Conservation (phyloP, 768 basidiomycete genomes). For the Psilocybe cubensis region DNA sequence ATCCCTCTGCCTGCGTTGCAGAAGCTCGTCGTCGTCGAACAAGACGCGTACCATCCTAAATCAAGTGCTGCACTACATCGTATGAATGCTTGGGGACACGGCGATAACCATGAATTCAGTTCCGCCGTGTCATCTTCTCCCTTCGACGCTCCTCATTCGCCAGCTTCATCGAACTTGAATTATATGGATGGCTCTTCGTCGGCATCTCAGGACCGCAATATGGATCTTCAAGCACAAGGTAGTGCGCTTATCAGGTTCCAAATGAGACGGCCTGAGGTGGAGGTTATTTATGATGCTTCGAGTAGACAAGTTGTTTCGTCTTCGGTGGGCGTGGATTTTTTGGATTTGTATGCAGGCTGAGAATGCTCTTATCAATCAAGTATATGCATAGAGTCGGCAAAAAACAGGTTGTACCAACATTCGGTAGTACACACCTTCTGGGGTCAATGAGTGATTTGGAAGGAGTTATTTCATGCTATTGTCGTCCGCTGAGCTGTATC, state of each 20-base stretch:
- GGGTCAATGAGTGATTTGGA: not conserved
- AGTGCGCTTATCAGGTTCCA: conserved; percentile 1
- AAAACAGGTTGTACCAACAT: not conserved
- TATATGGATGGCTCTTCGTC: not conserved
- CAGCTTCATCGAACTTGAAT: too few relatives aligned
- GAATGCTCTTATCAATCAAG: not conserved
- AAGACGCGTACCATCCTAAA: not conserved
- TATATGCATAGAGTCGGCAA: too few relatives aligned
- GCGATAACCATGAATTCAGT: not conserved
- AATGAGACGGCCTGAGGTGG: conserved; percentile 5
- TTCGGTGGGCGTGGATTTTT: not conserved
- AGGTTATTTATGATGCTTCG: not conserved
- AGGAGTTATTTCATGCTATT: not conserved
- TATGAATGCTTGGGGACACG: not conserved
- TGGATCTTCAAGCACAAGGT: not conserved
- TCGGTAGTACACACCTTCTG: not conserved
- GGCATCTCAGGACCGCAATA: not conserved
- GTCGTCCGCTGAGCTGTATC: not conserved
- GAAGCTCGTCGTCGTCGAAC: conserved; percentile 2
- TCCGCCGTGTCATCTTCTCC: not conserved
- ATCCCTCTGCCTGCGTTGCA: conserved; percentile 6
- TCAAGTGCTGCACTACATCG: not conserved
- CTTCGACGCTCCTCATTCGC: not conserved
- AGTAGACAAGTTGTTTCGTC: not conserved
- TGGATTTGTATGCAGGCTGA: not conserved